Evolutionary conservation across 169 alveolate genomes (phyloP).

Genomic region (Cryptosporidium canis): DNA sequence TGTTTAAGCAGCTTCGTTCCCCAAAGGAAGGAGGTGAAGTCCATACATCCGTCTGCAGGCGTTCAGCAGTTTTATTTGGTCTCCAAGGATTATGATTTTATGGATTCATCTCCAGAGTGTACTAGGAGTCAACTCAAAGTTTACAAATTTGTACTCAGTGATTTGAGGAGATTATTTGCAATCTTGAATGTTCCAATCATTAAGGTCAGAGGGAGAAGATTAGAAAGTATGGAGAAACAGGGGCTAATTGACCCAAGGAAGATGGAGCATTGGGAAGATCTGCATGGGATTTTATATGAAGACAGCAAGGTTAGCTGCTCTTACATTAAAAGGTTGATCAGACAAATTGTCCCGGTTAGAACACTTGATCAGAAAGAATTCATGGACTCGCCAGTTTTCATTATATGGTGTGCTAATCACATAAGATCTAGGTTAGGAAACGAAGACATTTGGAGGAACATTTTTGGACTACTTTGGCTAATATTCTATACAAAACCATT

Average conservation of each 20-base stretch:
- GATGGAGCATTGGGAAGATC: slow-evolving; percentile 43
- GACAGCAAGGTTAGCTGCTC: slow-evolving; percentile 12
- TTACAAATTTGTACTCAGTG: slow-evolving; percentile 7
- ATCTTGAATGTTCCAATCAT: slow-evolving; percentile 6
- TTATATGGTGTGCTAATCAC: slow-evolving; percentile 70
- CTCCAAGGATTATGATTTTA: background rate
- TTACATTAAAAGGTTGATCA: slow-evolving; percentile 8
- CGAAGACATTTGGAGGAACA: slow-evolving; percentile 71
- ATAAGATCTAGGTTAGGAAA: slow-evolving; percentile 46
- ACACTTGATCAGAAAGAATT: background rate
- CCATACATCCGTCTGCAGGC: slow-evolving; percentile 32
- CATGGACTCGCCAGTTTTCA: slow-evolving; percentile 40
- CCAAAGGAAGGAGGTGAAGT: slow-evolving; percentile 8
- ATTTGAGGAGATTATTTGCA: slow-evolving; percentile 24
- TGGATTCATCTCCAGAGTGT: slow-evolving; percentile 4
- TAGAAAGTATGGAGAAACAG: background rate
- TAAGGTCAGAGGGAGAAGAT: background rate
- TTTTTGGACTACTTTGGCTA: slow-evolving; percentile 51
- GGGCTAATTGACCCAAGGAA: slow-evolving; percentile 58
- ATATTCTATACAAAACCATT: slow-evolving; percentile 36
- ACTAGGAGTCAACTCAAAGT: background rate
- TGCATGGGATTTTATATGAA: slow-evolving; percentile 6
- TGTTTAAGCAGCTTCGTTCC: slow-evolving; percentile 62
- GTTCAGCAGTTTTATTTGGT: background rate
- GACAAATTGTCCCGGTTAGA: background rate